phyloP scores from a whole-genome alignment of 192 early-diverging fungal genomes.

The Linnemannia exigua region DNA sequence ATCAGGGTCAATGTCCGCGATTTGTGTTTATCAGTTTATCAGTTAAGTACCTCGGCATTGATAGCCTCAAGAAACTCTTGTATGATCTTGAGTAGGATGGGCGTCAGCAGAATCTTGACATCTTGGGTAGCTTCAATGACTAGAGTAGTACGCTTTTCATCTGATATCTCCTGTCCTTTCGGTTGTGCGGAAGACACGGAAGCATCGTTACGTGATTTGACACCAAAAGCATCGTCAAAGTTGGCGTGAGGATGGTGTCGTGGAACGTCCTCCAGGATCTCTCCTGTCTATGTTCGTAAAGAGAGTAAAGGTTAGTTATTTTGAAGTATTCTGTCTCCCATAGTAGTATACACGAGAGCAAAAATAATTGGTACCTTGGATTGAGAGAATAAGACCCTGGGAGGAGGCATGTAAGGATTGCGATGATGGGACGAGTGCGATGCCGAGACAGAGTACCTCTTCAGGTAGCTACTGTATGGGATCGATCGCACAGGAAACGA shows the following conservation, averaged over 20 bases:
- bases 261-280: slow-evolving; percentile 42
- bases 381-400: slow-evolving; percentile 58
- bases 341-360: too few relatives aligned
- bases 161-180: slow-evolving; percentile 38
- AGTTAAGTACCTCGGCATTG: slow-evolving; percentile 64
- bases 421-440: slow-evolving; percentile 20
- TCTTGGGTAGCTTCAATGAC: slow-evolving; percentile 66
- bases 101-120: slow-evolving; percentile 74
- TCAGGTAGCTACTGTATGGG: slow-evolving; percentile 71
- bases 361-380: slow-evolving; percentile 39
- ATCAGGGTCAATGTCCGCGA: too few relatives aligned
- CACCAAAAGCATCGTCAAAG: slow-evolving; percentile 39
- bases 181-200: slow-evolving; percentile 35
- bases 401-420: slow-evolving; percentile 65
- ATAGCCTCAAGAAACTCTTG: slow-evolving; percentile 73
- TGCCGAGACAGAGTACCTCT: slow-evolving; percentile 58
- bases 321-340: not conserved
- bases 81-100: slow-evolving; percentile 76
- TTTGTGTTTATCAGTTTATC: too few relatives aligned
- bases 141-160: slow-evolving; percentile 63
- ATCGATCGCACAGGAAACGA: slow-evolving; percentile 60
- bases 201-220: slow-evolving; percentile 3
- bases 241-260: slow-evolving; percentile 45
- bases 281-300: slow-evolving; percentile 18
- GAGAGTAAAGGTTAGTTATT: not conserved